Conservation (phyloP, 495 filamentous ascomycete genomes). For the Podospora pseudocomata region DNA sequence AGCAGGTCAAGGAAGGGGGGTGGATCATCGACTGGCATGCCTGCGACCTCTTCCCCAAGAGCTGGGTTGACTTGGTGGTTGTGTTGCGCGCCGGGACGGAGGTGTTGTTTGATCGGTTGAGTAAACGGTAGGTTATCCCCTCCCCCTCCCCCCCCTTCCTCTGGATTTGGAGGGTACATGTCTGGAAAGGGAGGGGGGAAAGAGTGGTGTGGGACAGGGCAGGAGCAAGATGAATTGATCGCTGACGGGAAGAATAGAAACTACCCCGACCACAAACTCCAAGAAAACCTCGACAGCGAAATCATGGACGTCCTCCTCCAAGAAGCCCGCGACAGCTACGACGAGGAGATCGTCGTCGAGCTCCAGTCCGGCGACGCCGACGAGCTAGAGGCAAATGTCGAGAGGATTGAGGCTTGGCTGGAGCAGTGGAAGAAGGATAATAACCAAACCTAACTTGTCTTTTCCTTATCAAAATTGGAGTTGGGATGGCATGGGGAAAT, state of each 20-base stretch:
- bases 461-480: neutral
- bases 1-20: constrained; percentile 73
- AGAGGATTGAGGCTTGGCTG: constrained; percentile 78
- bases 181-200: too few species aligned
- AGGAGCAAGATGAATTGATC: neutral
- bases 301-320: constrained; percentile 94
- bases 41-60: constrained; percentile 90
- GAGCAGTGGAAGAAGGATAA: constrained; percentile 73
- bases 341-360: constrained; percentile 86
- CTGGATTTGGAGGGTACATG: too few species aligned
- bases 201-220: neutral
- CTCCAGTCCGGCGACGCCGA: constrained; percentile 74
- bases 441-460: neutral
- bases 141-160: neutral
- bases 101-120: constrained; percentile 80
- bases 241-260: constrained; percentile 44
- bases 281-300: constrained; percentile 95
- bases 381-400: constrained; percentile 84
- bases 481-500: neutral
- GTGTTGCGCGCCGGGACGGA: constrained; percentile 78
- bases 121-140: constrained; percentile 51
- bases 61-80: constrained; percentile 93
- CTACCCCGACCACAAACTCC: constrained; percentile 79
- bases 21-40: constrained; percentile 98
- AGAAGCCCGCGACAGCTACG: constrained; percentile 83